These are phyloP conservation scores for Metarhizium anisopliae DNA, from an alignment of 2,329 filamentous ascomycete species.

Conservation along the genomic window DNA sequence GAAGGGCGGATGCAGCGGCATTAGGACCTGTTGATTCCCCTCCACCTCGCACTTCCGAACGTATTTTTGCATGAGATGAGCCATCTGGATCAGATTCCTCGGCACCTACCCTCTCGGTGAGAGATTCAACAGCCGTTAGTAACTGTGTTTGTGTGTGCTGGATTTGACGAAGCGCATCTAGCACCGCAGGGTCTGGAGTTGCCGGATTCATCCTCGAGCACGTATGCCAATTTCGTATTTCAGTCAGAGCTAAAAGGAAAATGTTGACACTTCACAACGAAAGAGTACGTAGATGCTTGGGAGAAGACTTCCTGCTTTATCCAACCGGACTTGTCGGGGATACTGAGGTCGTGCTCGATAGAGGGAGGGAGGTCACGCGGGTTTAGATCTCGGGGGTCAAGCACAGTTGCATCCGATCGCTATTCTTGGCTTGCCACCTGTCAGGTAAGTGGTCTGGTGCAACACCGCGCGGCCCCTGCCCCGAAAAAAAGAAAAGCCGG, in stretches of 20 bases:
- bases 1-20: neutral
- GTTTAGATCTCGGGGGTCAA: neutral
- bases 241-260: neutral
- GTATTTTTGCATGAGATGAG: conserved; percentile 3
- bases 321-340: too few species aligned
- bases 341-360: neutral
- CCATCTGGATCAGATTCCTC: conserved; percentile 5
- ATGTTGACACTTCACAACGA: neutral
- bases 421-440: neutral
- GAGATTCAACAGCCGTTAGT: conserved; percentile 29
- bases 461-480: neutral
- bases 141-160: conserved; percentile 32
- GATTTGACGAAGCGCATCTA: conserved; percentile 29
- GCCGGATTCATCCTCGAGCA: neutral
- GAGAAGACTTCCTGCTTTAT: too few species aligned
- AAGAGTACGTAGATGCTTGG: neutral
- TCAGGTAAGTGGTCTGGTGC: neutral
- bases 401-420: neutral
- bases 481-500: neutral
- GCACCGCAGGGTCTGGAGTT: conserved; percentile 12
- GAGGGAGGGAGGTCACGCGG: neutral
- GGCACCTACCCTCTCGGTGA: conserved; percentile 21
- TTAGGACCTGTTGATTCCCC: neutral
- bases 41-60: neutral
- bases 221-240: neutral